These are phyloP conservation scores for Onygenales sp. DNA, from an alignment of 2,329 filamentous ascomycete genomes.

Conservation along the genomic window DNA sequence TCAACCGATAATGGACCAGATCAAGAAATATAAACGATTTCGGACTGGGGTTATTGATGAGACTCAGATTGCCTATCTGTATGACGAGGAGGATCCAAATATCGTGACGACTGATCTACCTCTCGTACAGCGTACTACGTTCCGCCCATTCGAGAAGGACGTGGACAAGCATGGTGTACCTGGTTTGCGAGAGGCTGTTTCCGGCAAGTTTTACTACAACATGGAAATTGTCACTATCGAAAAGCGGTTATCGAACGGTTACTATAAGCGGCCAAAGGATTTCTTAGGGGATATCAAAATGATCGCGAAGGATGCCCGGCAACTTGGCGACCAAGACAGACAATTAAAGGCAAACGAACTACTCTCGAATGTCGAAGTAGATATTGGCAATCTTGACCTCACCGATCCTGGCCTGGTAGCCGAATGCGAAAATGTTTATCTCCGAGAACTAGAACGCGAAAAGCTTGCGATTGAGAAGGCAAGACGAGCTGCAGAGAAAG, in stretches of 20 bases:
- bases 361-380: constrained; percentile 85
- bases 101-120: constrained; percentile 51
- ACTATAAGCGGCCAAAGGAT: constrained; percentile 82
- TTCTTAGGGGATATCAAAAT: constrained; percentile 81
- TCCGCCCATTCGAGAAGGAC: constrained; percentile 68
- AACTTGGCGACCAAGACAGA: constrained; percentile 71
- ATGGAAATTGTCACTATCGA: constrained; percentile 88
- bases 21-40: constrained; percentile 90
- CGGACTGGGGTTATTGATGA: constrained; percentile 69
- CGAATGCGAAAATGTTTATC: constrained; percentile 75
- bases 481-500: constrained; percentile 28
- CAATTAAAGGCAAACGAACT: constrained; percentile 85
- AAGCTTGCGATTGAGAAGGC: constrained; percentile 52
- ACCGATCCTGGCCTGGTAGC: constrained; percentile 52
- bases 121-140: constrained; percentile 46
- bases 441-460: constrained; percentile 60
- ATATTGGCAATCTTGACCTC: constrained; percentile 67
- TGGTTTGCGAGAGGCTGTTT: constrained; percentile 65
- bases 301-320: constrained; percentile 74
- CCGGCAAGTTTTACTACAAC: constrained; percentile 88
- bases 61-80: constrained; percentile 66
- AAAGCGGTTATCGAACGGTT: constrained; percentile 92
- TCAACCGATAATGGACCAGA: constrained; percentile 94
- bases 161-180: constrained; percentile 69
- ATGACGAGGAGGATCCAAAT: constrained; percentile 70